These are phyloP conservation scores for Leptographium flavum DNA, from an alignment of 2,329 filamentous ascomycete genomes.

Conservation along the genomic window DNA sequence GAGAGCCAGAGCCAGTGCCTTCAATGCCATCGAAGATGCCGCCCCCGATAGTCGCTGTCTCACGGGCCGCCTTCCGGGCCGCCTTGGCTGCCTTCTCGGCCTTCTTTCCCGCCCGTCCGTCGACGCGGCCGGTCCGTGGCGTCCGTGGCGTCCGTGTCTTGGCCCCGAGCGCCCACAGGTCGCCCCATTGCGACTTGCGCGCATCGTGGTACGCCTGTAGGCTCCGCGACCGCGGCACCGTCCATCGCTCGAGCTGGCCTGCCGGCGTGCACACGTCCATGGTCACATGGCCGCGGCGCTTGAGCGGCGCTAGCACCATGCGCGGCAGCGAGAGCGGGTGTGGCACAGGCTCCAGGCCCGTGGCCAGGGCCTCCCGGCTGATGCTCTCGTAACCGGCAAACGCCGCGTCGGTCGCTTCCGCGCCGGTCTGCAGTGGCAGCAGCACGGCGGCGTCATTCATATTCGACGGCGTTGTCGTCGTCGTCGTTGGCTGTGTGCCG, in stretches of 20 bases:
- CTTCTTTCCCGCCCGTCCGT: too few species aligned
- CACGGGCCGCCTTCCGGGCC: background rate
- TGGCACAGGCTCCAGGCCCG: conserved; percentile 19
- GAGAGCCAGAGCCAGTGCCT: too few species aligned
- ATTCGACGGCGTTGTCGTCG: conserved; percentile 12
- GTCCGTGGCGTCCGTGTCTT: conserved; percentile 60
- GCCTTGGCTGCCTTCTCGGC: background rate
- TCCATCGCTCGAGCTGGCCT: conserved; percentile 85
- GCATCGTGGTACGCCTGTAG: conserved; percentile 82
- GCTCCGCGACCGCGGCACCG: conserved; percentile 68
- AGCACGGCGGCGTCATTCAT: conserved; percentile 3
- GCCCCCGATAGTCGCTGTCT: too few species aligned
- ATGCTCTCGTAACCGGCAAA: conserved; percentile 57
- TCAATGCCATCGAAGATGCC: too few species aligned
- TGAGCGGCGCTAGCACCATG: conserved; percentile 65
- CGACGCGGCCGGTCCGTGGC: conserved; percentile 31
- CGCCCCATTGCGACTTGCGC: conserved; percentile 80
- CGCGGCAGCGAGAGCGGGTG: conserved; percentile 63
- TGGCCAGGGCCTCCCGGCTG: background rate
- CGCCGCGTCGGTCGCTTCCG: conserved; percentile 46
- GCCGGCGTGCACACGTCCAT: conserved; percentile 82
- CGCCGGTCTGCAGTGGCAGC: conserved; percentile 26
- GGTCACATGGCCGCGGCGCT: conserved; percentile 75
- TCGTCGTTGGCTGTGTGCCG: conserved; percentile 31
- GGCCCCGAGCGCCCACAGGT: conserved; percentile 87